Percentiles rank a stretch among this genome's conserved stretches.
phyloP scores from a whole-genome alignment of 75 land plant genomes.

The Pinus tabuliformis region DNA sequence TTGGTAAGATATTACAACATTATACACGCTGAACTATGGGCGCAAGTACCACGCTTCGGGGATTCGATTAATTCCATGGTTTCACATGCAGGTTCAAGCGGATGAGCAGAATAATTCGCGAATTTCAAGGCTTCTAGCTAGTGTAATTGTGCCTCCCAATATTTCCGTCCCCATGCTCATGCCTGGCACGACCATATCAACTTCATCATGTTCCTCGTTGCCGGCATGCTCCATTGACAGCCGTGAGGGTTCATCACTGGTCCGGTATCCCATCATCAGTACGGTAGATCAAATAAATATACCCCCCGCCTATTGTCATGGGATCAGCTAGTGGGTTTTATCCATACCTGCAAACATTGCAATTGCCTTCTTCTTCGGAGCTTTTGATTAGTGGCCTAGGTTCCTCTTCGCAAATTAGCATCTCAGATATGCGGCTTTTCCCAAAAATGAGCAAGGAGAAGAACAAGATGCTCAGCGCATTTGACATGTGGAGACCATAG shows the following conservation, averaged over 20 bases:
- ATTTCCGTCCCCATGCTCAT: neutral
- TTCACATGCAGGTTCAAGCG: neutral
- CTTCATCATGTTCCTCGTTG: constrained; percentile 46
- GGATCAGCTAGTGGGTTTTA: neutral
- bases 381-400: too few species aligned
- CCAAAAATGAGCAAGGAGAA: neutral
- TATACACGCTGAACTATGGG: neutral
- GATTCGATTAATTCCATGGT: neutral
- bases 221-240: constrained; percentile 32
- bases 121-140: neutral
- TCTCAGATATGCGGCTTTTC: constrained; percentile 4
- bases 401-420: neutral
- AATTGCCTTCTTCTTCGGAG: neutral
- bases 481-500: constrained; percentile 9
- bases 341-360: constrained; percentile 39
- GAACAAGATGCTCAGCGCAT: neutral
- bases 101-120: neutral
- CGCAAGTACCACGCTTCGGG: neutral
- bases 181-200: constrained; percentile 9
- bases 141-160: too few species aligned
- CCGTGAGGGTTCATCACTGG: constrained; percentile 21
- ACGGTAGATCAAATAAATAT: too few species aligned
- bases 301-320: too few species aligned
- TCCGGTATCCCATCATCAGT: neutral
- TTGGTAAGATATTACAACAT: neutral